Evolutionary conservation across 768 basidiomycete species (phyloP).

Genomic region (Thelephora ganbajun): DNA sequence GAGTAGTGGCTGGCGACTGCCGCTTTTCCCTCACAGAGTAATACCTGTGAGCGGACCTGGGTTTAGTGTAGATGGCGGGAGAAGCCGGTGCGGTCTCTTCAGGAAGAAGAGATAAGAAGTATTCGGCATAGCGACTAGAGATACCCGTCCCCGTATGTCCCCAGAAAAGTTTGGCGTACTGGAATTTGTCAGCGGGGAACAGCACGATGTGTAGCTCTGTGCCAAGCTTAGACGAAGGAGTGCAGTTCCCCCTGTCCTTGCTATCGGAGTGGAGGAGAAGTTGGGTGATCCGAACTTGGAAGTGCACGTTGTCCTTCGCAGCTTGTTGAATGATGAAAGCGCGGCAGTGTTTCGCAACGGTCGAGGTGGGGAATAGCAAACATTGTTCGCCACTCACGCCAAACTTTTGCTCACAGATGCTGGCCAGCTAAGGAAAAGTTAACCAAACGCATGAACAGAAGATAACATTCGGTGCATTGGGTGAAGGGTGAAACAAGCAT

Average conservation of each 20-base stretch:
- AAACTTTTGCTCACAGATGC: conserved; percentile 68
- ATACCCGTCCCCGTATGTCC: conserved; percentile 89
- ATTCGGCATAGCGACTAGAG: conserved; percentile 75
- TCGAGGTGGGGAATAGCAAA: conserved; percentile 66
- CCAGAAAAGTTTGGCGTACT: conserved; percentile 85
- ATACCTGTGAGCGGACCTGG: conserved; percentile 39
- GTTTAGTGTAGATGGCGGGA: conserved; percentile 2
- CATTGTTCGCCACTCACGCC: conserved; percentile 56
- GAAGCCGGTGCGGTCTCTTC: conserved; percentile 20
- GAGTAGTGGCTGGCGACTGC: background rate
- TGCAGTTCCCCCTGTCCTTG: conserved; percentile 14
- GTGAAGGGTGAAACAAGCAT: background rate
- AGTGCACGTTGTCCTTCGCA: conserved; percentile 2
- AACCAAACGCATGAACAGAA: background rate
- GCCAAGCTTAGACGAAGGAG: conserved; percentile 12
- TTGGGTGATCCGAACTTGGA: conserved; percentile 23
- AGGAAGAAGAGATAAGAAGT: conserved; percentile 61
- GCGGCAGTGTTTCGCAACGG: conserved; percentile 61
- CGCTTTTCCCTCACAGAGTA: conserved; percentile 31
- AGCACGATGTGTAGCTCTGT: conserved; percentile 73
- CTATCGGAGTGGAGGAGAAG: conserved; percentile 34
- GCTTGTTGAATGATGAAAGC: conserved; percentile 50
- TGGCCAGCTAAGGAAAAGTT: conserved; percentile 44
- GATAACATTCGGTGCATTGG: background rate
- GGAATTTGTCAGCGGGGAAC: conserved; percentile 46